Evolutionary conservation across 2,329 filamentous ascomycete species (phyloP).

Genomic region (Trichoderma afroharzianum): DNA sequence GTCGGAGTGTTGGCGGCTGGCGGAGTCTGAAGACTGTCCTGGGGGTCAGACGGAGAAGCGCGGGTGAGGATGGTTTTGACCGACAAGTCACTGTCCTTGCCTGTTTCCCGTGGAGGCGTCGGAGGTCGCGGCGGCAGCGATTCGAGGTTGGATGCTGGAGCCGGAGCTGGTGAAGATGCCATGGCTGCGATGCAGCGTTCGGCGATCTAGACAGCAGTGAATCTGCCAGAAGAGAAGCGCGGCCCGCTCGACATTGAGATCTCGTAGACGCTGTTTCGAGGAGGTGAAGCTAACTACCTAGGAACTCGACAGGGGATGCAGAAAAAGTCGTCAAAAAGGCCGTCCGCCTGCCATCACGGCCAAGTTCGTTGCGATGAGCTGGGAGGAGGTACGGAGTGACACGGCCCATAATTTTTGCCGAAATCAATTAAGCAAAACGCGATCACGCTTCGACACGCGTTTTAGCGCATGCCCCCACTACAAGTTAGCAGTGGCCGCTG

Average conservation of each 20-base stretch:
- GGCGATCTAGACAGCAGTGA: slow-evolving; percentile 39
- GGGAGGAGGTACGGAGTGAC: slow-evolving; percentile 10
- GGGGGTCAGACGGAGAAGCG: slow-evolving; percentile 37
- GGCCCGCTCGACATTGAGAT: slow-evolving; percentile 12
- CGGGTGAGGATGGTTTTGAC: slow-evolving; percentile 35
- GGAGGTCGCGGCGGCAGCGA: slow-evolving; percentile 57
- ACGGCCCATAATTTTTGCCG: slow-evolving; percentile 10
- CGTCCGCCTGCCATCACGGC: slow-evolving; percentile 1
- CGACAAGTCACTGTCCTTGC: slow-evolving; percentile 35
- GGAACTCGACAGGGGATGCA: neutral
- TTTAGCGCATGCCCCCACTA: slow-evolving; percentile 12
- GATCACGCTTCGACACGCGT: slow-evolving; percentile 20
- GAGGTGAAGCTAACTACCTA: neutral
- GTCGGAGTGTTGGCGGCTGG: slow-evolving; percentile 46
- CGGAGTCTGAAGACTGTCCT: slow-evolving; percentile 46
- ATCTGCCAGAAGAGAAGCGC: slow-evolving; percentile 25
- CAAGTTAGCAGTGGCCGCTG: neutral
- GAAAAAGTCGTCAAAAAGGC: neutral
- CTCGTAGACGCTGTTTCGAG: neutral
- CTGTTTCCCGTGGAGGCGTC: slow-evolving; percentile 61
- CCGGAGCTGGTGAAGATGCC: slow-evolving; percentile 39
- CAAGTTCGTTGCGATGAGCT: neutral
- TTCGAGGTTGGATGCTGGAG: slow-evolving; percentile 42
- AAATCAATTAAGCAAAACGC: slow-evolving; percentile 20
- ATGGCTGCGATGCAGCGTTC: slow-evolving; percentile 39